Conservation (phyloP, 2,329 filamentous ascomycete genomes). For the Zymoseptoria passerinii region DNA sequence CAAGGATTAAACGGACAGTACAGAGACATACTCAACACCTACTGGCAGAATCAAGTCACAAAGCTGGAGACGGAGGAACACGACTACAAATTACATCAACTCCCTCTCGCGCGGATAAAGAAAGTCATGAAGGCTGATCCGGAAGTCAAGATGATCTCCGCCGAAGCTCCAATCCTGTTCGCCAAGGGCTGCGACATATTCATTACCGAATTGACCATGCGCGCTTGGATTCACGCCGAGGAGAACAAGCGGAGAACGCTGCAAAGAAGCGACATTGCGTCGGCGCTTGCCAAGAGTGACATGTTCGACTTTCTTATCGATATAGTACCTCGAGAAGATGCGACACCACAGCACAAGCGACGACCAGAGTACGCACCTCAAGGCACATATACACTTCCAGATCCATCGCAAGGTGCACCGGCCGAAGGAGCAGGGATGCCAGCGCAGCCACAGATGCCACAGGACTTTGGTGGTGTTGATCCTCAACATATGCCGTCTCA, state of each 20-base stretch:
- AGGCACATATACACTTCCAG: slow-evolving; percentile 40
- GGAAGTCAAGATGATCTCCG: slow-evolving; percentile 99
- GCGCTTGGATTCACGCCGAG: slow-evolving; percentile 97
- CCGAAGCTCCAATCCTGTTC: slow-evolving; percentile 93
- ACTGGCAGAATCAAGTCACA: slow-evolving; percentile 98
- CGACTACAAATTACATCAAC: slow-evolving; percentile 96
- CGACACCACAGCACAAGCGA: slow-evolving; percentile 74
- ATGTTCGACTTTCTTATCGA: slow-evolving; percentile 99
- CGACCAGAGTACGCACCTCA: slow-evolving; percentile 30
- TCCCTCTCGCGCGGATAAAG: slow-evolving; percentile 96
- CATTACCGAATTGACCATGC: slow-evolving; percentile 92
- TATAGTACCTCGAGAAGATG: slow-evolving; percentile 93
- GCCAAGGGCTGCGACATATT: slow-evolving; percentile 99
- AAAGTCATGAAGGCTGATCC: slow-evolving; percentile 99
- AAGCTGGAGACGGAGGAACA: slow-evolving; percentile 91
- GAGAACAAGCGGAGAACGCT: slow-evolving; percentile 96
- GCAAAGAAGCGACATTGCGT: slow-evolving; percentile 92
- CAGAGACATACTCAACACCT: slow-evolving; percentile 94
- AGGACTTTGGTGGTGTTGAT: slow-evolving; percentile 28
- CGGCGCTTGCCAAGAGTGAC: slow-evolving; percentile 90
- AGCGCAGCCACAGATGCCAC: slow-evolving; percentile 23
- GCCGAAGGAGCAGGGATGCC: slow-evolving; percentile 27
- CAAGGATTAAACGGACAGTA: slow-evolving; percentile 89
- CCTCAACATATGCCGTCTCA: slow-evolving; percentile 29
- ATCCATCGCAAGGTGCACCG: slow-evolving; percentile 45